Conservation (phyloP, 2,329 filamentous ascomycete genomes). For the Ophiostoma novo-ulmi region DNA sequence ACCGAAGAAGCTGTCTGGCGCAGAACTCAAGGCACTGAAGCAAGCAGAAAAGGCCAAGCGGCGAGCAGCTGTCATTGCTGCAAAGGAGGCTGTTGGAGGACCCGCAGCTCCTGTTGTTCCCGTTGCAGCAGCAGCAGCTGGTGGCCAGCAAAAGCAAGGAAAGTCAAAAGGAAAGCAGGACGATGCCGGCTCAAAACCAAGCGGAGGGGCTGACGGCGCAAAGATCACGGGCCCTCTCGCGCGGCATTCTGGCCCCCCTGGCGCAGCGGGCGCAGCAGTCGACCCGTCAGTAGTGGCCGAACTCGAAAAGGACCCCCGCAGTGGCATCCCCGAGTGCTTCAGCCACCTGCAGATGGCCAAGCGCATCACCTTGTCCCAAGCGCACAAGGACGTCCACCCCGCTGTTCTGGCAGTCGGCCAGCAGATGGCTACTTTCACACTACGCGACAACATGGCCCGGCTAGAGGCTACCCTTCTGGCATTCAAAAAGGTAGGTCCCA, state of each 20-base stretch:
- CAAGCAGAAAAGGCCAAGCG: constrained; percentile 89
- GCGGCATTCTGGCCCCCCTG: constrained; percentile 32
- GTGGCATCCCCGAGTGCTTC: constrained; percentile 66
- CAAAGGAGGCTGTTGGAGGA: constrained; percentile 43
- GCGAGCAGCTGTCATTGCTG: constrained; percentile 64
- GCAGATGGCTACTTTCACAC: constrained; percentile 81
- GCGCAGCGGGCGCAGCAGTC: constrained; percentile 26
- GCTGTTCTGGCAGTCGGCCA: constrained; percentile 79
- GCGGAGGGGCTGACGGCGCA: constrained; percentile 23
- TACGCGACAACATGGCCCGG: constrained; percentile 84
- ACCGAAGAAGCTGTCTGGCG: constrained; percentile 58
- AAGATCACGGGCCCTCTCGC: constrained; percentile 21
- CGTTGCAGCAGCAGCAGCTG: constrained; percentile 31
- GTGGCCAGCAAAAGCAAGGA: constrained; percentile 46
- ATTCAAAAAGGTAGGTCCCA: constrained; percentile 70
- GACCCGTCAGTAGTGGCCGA: constrained; percentile 35
- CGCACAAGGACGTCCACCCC: constrained; percentile 78
- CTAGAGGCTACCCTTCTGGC: constrained; percentile 82
- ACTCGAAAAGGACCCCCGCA: constrained; percentile 57
- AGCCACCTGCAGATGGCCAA: constrained; percentile 71
- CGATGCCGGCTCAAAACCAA: constrained; percentile 35
- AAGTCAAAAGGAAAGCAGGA: constrained; percentile 34
- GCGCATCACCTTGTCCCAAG: constrained; percentile 41
- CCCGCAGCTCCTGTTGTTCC: constrained; percentile 37
- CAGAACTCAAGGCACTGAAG: constrained; percentile 80